Evolutionary conservation across 1,139 yeast species (phyloP), one percentile per base, ranked within the genome.

Genomic region (Lodderomyces pseudojiufengensis): DNA sequence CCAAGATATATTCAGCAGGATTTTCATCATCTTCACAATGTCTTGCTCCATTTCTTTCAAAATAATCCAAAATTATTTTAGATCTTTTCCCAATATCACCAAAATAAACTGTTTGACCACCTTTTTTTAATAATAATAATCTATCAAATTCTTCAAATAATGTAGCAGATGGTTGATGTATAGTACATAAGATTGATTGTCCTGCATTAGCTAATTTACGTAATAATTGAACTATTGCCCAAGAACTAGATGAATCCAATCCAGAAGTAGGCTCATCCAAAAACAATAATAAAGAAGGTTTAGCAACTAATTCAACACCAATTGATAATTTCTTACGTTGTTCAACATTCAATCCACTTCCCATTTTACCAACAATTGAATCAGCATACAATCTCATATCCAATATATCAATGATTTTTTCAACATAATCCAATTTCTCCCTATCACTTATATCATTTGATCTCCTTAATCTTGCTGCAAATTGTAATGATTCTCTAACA

Each of bases 81-180:
- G 86, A 81, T 51, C 78, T 76, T 32, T 69, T 60, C 37, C 95
- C 95, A 49, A 84, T 70, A 36, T 82, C 87, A 35, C 95, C 95
- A 55, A 82, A 84, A 58, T 84, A 84, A 12, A 82, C 88, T 4
- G 94, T 84, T 50, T 73, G 66, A 38, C 95, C 95, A 47, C 94
- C 95, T 43, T 63, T 72, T 40, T 80, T 82, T 55, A 84, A 63
- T 54, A 84, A 81, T 44, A 84, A 61, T 44, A 84, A 64, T 43
- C 94, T 74, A 51, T 84, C 95, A 54, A 84, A 85, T 49, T 82
- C 85, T 54, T 82, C 82, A 61, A 84, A 71, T 51, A 84, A 63
- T 37, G 82, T 70, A 29, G 94, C 90, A 4, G 90, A 81, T 40
- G 94, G 94, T 58, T 84, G 94, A 57, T 84, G 94, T 46, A 84